Evolutionary conservation across 495 filamentous ascomycete genomes (phyloP).

Genomic region (Cudoniella acicularis): DNA sequence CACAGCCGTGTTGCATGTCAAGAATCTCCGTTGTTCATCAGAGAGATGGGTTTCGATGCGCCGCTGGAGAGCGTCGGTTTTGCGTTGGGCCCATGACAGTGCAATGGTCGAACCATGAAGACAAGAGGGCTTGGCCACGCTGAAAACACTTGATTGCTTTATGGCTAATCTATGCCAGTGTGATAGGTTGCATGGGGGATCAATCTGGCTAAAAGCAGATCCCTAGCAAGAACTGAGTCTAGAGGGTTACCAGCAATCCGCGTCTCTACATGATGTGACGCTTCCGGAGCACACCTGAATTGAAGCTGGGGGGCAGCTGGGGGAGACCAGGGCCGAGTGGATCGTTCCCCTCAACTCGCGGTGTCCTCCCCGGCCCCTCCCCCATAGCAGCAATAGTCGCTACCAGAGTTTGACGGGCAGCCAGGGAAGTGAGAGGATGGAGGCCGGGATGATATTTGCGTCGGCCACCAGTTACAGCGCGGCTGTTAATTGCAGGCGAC

Average conservation of each 20-base stretch:
- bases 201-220: constrained; percentile 10
- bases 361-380: background rate
- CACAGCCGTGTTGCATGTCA: constrained; percentile 1
- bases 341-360: constrained; percentile 2
- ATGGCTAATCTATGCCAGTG: constrained; percentile 6
- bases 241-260: constrained; percentile 7
- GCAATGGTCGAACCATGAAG: background rate
- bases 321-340: background rate
- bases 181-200: constrained; percentile 3
- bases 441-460: background rate
- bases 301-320: background rate
- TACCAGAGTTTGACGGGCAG: background rate
- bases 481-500: background rate
- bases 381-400: constrained; percentile 4
- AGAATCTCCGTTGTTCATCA: constrained; percentile 6
- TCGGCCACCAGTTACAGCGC: background rate
- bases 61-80: constrained; percentile 18
- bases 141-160: background rate
- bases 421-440: background rate
- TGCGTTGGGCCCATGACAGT: background rate
- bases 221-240: constrained; percentile 6
- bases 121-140: background rate
- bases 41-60: constrained; percentile 10
- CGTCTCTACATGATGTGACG: constrained; percentile 6
- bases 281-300: constrained; percentile 5